phyloP scores from a whole-genome alignment of 441 rosid genomes.

The Euphorbia corollata region DNA sequence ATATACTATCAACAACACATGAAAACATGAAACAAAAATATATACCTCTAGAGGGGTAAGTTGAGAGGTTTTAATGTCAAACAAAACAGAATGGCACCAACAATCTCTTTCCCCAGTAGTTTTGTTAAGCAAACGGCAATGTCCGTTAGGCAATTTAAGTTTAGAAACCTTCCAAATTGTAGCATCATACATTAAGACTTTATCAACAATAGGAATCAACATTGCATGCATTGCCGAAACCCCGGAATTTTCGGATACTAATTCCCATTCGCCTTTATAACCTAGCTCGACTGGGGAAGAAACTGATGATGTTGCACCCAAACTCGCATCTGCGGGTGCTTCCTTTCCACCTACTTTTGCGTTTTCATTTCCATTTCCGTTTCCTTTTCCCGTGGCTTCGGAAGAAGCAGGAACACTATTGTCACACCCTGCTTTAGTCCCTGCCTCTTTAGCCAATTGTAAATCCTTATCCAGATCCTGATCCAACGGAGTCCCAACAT shows the following conservation, averaged over 20 bases:
- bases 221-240: slow-evolving; percentile 75
- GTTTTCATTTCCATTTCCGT: neutral
- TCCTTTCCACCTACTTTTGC: neutral
- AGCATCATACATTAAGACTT: slow-evolving; percentile 65
- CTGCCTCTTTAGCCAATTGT: no score
- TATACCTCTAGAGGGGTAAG: slow-evolving; percentile 42
- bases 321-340: neutral
- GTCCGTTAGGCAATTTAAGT: slow-evolving; percentile 27
- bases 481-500: slow-evolving; percentile 12
- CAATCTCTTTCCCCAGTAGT: slow-evolving; percentile 42
- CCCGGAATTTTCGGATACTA: slow-evolving; percentile 45
- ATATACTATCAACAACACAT: no score
- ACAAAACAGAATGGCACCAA: slow-evolving; percentile 49
- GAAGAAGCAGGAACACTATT: no score
- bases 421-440: no score
- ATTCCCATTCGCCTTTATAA: slow-evolving; percentile 40
- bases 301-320: neutral
- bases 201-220: slow-evolving; percentile 48
- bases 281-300: neutral
- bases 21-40: no score
- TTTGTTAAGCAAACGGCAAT: slow-evolving; percentile 36
- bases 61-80: slow-evolving; percentile 36
- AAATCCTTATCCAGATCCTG: neutral
- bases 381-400: neutral
- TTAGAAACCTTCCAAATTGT: slow-evolving; percentile 55